Percentiles rank a stretch among this genome's conserved stretches.
Conservation (phyloP, 2,329 filamentous ascomycete species). For the Xylariaceae sp. region DNA sequence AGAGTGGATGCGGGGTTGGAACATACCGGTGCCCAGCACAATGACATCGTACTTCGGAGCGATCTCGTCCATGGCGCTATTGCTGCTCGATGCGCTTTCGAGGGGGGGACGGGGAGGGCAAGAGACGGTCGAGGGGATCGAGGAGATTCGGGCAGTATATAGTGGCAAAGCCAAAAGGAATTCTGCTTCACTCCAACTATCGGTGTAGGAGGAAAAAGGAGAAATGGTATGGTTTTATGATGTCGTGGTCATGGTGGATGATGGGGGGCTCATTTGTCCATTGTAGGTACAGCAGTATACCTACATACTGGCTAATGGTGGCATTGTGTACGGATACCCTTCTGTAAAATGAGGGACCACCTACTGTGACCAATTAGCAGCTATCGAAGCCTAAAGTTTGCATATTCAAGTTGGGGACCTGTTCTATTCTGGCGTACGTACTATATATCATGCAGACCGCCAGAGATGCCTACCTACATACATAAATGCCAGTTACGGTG, state of each 20-base stretch:
- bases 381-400: background rate
- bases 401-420: too few species aligned
- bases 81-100: constrained; percentile 19
- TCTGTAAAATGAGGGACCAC: constrained; percentile 15
- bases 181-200: constrained; percentile 23
- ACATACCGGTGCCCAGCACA: constrained; percentile 91
- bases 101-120: constrained; percentile 14
- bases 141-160: background rate
- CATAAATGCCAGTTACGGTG: too few species aligned
- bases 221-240: constrained; percentile 9
- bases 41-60: constrained; percentile 98
- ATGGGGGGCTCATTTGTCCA: constrained; percentile 13
- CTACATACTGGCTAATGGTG: background rate
- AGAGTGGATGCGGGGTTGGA: constrained; percentile 29
- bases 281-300: background rate
- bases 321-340: too few species aligned
- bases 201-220: constrained; percentile 22
- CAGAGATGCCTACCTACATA: too few species aligned
- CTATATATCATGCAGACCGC: too few species aligned
- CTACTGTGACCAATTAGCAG: constrained; percentile 21
- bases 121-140: too few species aligned
- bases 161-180: constrained; percentile 24
- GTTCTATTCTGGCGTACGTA: too few species aligned
- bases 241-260: constrained; percentile 23
- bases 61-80: constrained; percentile 87